phyloP scores from a whole-genome alignment of 352 stramenopile genomes.

The Phytophthora chlamydospora region DNA sequence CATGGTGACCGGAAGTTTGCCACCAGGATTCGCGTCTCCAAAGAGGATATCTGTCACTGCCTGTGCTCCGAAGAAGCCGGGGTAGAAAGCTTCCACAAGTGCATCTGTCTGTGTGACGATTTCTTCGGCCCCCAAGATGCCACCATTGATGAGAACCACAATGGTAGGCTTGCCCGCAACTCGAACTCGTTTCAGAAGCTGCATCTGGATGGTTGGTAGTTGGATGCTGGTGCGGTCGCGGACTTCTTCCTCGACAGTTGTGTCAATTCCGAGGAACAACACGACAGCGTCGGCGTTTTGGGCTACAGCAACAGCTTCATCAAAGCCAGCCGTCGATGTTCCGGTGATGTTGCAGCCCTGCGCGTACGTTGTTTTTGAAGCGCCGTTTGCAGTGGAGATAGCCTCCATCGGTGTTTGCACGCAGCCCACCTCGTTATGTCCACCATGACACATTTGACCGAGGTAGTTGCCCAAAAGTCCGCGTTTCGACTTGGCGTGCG shows the following conservation, averaged over 20 bases:
- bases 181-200: conserved; percentile 65
- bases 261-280: conserved; percentile 79
- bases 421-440: conserved; percentile 52
- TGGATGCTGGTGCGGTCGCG: conserved; percentile 63
- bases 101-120: conserved; percentile 54
- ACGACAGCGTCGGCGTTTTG: conserved; percentile 53
- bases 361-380: conserved; percentile 27
- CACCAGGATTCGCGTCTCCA: conserved; percentile 73
- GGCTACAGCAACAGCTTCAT: conserved; percentile 36
- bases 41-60: conserved; percentile 80
- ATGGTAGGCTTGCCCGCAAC: conserved; percentile 42
- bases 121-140: conserved; percentile 71
- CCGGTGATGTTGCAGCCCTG: conserved; percentile 53
- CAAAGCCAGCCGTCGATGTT: conserved; percentile 47
- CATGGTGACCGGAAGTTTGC: conserved; percentile 81
- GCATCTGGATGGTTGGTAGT: conserved; percentile 63
- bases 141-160: conserved; percentile 84
- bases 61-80: conserved; percentile 66
- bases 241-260: conserved; percentile 65
- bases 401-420: conserved; percentile 64
- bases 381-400: conserved; percentile 40
- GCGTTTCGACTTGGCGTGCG: conserved; percentile 50
- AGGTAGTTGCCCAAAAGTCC: conserved; percentile 82
- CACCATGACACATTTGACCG: conserved; percentile 69
- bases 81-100: conserved; percentile 75